Base-by-base conservation (phyloP, 768 basidiomycete genomes). In the Porphyrellus cyaneotinctus region DNA sequence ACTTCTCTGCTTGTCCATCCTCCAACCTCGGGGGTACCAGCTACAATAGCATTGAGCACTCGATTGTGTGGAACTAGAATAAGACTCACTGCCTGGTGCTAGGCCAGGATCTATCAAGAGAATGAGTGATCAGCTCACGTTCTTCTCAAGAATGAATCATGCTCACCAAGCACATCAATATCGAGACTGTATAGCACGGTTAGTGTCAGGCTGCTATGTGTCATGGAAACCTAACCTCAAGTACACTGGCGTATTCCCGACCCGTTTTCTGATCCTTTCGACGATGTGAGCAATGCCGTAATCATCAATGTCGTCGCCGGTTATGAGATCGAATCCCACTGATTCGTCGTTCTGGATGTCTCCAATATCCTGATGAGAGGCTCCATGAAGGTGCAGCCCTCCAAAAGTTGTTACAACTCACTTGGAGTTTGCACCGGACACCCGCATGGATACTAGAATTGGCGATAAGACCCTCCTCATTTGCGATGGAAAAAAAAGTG, bases 1-100 rank as follows among this genome's bases (percentile, higher is more conserved):
- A 89, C 75, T 69, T 91, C 90, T 43, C 89, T 81, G 18, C 81
- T 84, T 4, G 90, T 89, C 88, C 87, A 91, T 13, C 90, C 90
- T 30, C 90, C 90, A 2, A 85, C 76, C 66, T 92, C 90, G 14
- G 90, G 90, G 2, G 90, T 91, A 14, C 90, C 88, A 51, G 91
- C 86, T 89, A 62, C 5, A 37, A 43, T 54, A 15, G 7, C 11
- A 14, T 11, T 54, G 22, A 50, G n/a, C 18, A 36, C 30, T 28
- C 18, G 13, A 47, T 31, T 23, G 28, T 24, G 14, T 37, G 17
- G 17, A 30, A 10, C 2, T 6, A 51, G n/a, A 18, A 23, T 7
- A 38, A 30, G 42, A 74, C 85, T 64, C 62, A 87, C 86, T 88
- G 8, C 81, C 89, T 43, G 89, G 90, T 30, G 90, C 90, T 53